A percentile compares a stretch with the other conserved stretches of the same genome.
Evolutionary conservation across 2,329 filamentous ascomycete species (phyloP).

Genomic region (Fusarium sambucinum): DNA sequence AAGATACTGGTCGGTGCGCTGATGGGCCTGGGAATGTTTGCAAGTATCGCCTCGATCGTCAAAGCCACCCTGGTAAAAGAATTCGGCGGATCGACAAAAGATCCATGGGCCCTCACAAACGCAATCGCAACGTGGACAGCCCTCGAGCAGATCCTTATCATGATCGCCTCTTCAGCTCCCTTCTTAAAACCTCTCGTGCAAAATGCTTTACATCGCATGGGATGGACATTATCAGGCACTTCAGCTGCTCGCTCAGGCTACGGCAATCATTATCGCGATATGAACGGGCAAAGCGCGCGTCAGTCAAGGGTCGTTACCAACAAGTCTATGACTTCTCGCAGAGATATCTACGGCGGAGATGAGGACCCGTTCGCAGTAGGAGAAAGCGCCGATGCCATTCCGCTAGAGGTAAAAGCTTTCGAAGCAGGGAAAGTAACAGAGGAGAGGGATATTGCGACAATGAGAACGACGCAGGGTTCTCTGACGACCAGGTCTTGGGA

Average conservation of each 20-base stretch:
- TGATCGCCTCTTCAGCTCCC: constrained; percentile 25
- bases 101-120: constrained; percentile 26
- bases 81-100: constrained; percentile 11
- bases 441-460: background rate
- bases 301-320: constrained; percentile 7
- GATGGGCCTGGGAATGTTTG: constrained; percentile 21
- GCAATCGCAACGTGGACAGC: constrained; percentile 27
- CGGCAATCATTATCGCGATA: background rate
- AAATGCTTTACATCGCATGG: constrained; percentile 3
- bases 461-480: background rate
- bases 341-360: constrained; percentile 9
- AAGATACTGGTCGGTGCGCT: constrained; percentile 19
- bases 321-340: constrained; percentile 6
- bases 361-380: constrained; percentile 18
- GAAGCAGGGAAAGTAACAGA: background rate
- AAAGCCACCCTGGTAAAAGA: constrained; percentile 27
- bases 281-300: background rate
- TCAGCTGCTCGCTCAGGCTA: constrained; percentile 16
- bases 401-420: constrained; percentile 6
- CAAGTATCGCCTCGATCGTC: constrained; percentile 15
- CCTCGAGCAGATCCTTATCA: constrained; percentile 29
- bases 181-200: constrained; percentile 19
- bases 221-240: constrained; percentile 18
- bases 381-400: constrained; percentile 13
- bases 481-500: constrained; percentile 12